Evolutionary conservation across 352 stramenopile species (phyloP).

Genomic region (Thalassiosira hispida): DNA sequence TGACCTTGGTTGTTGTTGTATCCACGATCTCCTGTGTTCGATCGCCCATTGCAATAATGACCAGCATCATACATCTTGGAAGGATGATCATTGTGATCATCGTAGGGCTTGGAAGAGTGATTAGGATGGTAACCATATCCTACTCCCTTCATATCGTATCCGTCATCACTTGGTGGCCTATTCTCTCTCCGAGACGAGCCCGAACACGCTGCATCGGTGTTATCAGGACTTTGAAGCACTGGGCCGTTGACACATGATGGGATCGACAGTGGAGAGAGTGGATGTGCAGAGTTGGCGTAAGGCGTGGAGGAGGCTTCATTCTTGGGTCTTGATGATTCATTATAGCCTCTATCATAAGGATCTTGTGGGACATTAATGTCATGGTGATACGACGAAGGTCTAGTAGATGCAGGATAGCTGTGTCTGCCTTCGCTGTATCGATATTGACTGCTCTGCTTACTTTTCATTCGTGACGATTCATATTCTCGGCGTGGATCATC

Average conservation of each 20-base stretch:
- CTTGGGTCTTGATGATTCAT: too few species aligned
- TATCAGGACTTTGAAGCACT: not conserved
- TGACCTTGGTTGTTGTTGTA: not conserved
- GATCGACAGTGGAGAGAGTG: slow-evolving; percentile 35
- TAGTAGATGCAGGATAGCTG: too few species aligned
- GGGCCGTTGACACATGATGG: slow-evolving; percentile 23
- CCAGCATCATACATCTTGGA: not conserved
- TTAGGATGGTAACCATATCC: not conserved
- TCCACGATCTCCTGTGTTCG: not conserved
- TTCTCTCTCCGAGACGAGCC: slow-evolving; percentile 2
- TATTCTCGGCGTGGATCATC: slow-evolving; percentile 18
- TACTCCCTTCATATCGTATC: not conserved
- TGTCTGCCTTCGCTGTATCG: too few species aligned
- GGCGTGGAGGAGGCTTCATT: not conserved
- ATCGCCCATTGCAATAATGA: not conserved
- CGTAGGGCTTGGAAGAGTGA: not conserved
- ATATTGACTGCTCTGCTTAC: too few species aligned
- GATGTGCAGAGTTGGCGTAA: not conserved
- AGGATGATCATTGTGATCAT: slow-evolving; percentile 13
- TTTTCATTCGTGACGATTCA: slow-evolving; percentile 3
- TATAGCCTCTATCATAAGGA: too few species aligned
- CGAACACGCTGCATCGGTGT: not conserved
- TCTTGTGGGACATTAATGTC: not conserved
- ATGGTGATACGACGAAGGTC: too few species aligned
- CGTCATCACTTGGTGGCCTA: too few species aligned